phyloP scores from a whole-genome alignment of 495 filamentous ascomycete species.

The Acidomyces sp. region DNA sequence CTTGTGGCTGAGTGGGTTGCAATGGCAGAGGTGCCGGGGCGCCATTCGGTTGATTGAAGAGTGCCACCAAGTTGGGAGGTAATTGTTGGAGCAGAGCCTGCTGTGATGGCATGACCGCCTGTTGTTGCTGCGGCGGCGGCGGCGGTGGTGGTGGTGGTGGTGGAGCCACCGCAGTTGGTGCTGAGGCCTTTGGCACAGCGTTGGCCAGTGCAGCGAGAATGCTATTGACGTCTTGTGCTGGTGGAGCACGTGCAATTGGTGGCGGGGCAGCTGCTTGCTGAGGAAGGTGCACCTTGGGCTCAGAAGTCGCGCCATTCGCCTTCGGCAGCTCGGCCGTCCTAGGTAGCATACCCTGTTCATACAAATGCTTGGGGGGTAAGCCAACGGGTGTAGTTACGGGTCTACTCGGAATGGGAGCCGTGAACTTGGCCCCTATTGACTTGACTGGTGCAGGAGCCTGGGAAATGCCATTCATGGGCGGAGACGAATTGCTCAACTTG shows the following conservation, averaged over 20 bases:
- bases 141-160: neutral
- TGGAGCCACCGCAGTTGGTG: neutral
- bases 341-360: slow-evolving; percentile 12
- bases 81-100: slow-evolving; percentile 9
- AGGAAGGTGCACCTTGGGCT: slow-evolving; percentile 6
- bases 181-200: slow-evolving; percentile 11
- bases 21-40: slow-evolving; percentile 1
- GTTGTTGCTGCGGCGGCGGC: neutral
- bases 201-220: slow-evolving; percentile 25
- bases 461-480: slow-evolving; percentile 3
- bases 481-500: slow-evolving; percentile 31
- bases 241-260: slow-evolving; percentile 3
- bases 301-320: slow-evolving; percentile 2
- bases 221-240: slow-evolving; percentile 18
- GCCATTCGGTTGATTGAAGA: slow-evolving; percentile 3
- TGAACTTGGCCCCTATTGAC: slow-evolving; percentile 12
- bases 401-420: slow-evolving; percentile 9
- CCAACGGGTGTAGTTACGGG: slow-evolving; percentile 12
- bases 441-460: neutral
- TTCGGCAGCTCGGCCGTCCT: neutral
- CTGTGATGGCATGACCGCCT: slow-evolving; percentile 10
- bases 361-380: slow-evolving; percentile 15
- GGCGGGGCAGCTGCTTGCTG: slow-evolving; percentile 4
- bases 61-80: neutral
- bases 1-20: slow-evolving; percentile 10